Base-by-base conservation (phyloP, 139 green algal species). In the Coccomyxa sp. region DNA sequence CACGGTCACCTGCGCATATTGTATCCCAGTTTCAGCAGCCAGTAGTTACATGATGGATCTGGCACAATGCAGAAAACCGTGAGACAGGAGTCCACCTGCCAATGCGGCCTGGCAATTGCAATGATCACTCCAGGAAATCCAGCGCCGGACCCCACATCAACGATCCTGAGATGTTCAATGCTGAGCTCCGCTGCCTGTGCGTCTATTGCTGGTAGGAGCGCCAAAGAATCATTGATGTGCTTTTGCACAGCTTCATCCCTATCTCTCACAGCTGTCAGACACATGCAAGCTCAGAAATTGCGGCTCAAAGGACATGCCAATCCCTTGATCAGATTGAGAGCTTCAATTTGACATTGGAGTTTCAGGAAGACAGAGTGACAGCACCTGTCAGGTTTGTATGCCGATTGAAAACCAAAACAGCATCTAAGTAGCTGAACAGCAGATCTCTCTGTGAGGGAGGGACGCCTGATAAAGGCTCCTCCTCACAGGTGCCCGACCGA, bases 81-180 rank as follows among this genome's bases (percentile, higher is more conserved):
- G 38, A 51, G 38, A 51, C 38, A 51, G 38, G 38, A 51, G 38
- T 51, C 38, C 7, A 86, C 86, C 71, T 88, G 79, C 91, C 94
- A 98, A 0, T 91, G 60, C 4, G 94, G 94, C 23, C 93, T 82
- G 0, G 88, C 91, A 23, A 96, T 89, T 17, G 95, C 95, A 27
- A 98, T 83, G 16, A 97, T 85, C 79, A 98, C 89, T 14, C 95
- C 95, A 13, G 95, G 95, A 66, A 98, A 86, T 0, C 95, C 95
- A 12, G 93, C 92, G 0, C 95, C 95, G 45, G 92, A 96, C n/a
- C 95, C 95, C 15, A 98, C 94, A 79, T 98, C 95, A 28, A 98
- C 89, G 4, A 98, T 16, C 13, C 81, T 82, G 57, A 92, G 31
- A 45, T 31, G 57, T 30, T 58, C 23, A 31, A 18, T 23, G 23